These are phyloP conservation scores for Coemansia aciculifera DNA, from an alignment of 192 early-diverging fungal species.

Conservation along the genomic window DNA sequence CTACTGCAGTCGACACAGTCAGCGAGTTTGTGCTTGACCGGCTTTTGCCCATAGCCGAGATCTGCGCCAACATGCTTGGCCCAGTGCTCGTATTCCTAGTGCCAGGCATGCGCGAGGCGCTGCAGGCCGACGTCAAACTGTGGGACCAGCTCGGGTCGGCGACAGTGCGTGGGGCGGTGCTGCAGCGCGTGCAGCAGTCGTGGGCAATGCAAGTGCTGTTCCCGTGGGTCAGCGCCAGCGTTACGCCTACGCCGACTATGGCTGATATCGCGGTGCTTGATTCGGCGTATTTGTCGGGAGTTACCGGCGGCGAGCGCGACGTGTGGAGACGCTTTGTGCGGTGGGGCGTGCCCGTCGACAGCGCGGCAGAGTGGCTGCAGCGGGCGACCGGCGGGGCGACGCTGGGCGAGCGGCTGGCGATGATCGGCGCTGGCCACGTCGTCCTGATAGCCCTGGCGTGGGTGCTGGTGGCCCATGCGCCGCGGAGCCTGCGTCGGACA, in stretches of 20 bases:
- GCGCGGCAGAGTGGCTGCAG: slow-evolving; percentile 36
- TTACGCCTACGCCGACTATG: background rate
- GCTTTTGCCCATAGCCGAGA: background rate
- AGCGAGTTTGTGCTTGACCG: slow-evolving; percentile 29
- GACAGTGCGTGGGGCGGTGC: slow-evolving; percentile 7
- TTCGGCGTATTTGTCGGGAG: background rate
- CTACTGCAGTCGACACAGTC: slow-evolving; percentile 42
- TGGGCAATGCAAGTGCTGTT: slow-evolving; percentile 34
- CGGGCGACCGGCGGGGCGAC: slow-evolving; percentile 20
- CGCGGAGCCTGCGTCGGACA: slow-evolving; percentile 24
- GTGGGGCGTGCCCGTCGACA: slow-evolving; percentile 58
- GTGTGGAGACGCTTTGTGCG: slow-evolving; percentile 44
- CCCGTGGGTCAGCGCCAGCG: slow-evolving; percentile 24
- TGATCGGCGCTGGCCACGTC: slow-evolving; percentile 50
- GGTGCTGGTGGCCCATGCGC: slow-evolving; percentile 48
- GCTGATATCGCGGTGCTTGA: background rate
- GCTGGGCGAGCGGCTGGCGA: slow-evolving; percentile 39
- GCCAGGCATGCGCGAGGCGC: slow-evolving; percentile 15
- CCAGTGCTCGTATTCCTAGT: slow-evolving; percentile 5
- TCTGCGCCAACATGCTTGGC: slow-evolving; percentile 15
- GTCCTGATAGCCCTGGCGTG: slow-evolving; percentile 55
- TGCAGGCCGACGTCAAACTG: slow-evolving; percentile 13
- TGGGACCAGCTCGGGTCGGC: slow-evolving; percentile 32
- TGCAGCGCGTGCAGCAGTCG: slow-evolving; percentile 30
- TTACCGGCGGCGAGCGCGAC: slow-evolving; percentile 25